Percentiles rank a stretch among this genome's conserved stretches.
phyloP scores from a whole-genome alignment of 2,329 filamentous ascomycete genomes.

The Neospermospora avenae region DNA sequence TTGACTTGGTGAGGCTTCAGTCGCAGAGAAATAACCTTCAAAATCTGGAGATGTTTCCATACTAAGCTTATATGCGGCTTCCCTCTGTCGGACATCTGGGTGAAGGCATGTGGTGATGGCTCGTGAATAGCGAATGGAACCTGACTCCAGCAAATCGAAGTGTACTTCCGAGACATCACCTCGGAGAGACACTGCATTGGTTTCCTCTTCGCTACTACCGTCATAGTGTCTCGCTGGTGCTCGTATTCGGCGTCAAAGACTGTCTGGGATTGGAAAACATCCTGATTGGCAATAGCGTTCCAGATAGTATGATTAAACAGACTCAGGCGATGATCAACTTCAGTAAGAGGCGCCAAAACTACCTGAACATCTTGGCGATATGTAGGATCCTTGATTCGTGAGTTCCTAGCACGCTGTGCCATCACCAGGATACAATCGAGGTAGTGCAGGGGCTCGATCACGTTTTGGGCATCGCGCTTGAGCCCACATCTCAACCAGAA shows the following conservation, averaged over 20 bases:
- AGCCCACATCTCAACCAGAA: conserved; percentile 27
- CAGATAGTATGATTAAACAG: conserved; percentile 4
- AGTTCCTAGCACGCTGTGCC: conserved; percentile 1
- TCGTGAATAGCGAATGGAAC: conserved; percentile 20
- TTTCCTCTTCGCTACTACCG: conserved; percentile 4
- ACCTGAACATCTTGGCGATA: conserved; percentile 10
- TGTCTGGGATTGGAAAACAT: conserved; percentile 19
- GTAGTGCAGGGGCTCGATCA: conserved; percentile 19
- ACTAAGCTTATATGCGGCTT: conserved; percentile 17
- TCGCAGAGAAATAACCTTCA: conserved; percentile 17
- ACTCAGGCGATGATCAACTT: conserved; percentile 3
- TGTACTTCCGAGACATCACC: conserved; percentile 18
- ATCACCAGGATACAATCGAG: conserved; percentile 23
- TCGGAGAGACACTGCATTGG: conserved; percentile 17
- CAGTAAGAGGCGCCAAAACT: conserved; percentile 19
- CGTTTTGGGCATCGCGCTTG: conserved; percentile 9
- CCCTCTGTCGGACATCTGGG: background rate
- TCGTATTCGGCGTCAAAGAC: conserved; percentile 14
- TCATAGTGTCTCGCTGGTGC: conserved; percentile 19
- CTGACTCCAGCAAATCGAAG: conserved; percentile 28
- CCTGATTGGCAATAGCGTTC: conserved; percentile 7
- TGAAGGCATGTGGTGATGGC: conserved; percentile 17
- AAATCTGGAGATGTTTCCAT: conserved; percentile 23
- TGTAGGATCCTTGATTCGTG: conserved; percentile 2
- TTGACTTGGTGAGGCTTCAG: conserved; percentile 10